These are phyloP conservation scores for Yarrowia yakushimensis DNA, from an alignment of 805 yeast species.

Conservation along the genomic window DNA sequence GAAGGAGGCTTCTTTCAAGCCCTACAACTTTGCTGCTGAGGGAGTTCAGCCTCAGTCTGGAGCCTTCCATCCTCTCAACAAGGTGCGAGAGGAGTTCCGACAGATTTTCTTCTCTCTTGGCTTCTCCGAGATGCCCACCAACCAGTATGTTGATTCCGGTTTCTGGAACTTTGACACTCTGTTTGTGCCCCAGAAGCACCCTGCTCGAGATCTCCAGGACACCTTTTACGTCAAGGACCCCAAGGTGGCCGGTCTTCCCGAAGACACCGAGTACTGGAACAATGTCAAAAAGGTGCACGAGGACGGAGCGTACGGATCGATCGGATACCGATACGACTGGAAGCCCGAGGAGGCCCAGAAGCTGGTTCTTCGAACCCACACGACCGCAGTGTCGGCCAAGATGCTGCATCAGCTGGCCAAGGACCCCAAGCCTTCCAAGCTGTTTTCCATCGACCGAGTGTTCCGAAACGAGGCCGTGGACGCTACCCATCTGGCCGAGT, in stretches of 20 bases:
- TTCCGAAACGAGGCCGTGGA: conserved; percentile 99
- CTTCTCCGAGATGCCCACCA: conserved; percentile 98
- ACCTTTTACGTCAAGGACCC: conserved; percentile 98
- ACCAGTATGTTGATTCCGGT: conserved; percentile 95
- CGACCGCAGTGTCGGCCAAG: conserved; percentile 88
- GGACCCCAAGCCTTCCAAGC: conserved; percentile 52
- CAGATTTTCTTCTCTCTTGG: conserved; percentile 98
- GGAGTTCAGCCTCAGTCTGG: conserved; percentile 85
- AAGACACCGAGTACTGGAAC: conserved; percentile 72
- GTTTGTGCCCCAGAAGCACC: conserved; percentile 98
- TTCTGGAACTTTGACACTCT: conserved; percentile 99
- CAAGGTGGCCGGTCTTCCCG: conserved; percentile 70
- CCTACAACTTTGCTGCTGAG: conserved; percentile 93
- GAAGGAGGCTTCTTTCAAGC: conserved; percentile 82
- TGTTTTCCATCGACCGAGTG: conserved; percentile 95
- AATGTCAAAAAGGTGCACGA: conserved; percentile 82
- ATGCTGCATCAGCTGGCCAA: conserved; percentile 82
- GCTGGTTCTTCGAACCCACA: conserved; percentile 94
- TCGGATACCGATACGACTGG: conserved; percentile 99
- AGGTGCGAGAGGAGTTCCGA: conserved; percentile 96
- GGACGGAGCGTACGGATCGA: conserved; percentile 85
- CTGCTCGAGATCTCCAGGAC: conserved; percentile 98
- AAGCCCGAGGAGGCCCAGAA: conserved; percentile 82
- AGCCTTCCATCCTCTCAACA: conserved; percentile 93
- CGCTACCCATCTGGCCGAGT: conserved; percentile 98